phyloP scores from a whole-genome alignment of 2,329 filamentous ascomycete species.

The Sclerotinia borealis region DNA sequence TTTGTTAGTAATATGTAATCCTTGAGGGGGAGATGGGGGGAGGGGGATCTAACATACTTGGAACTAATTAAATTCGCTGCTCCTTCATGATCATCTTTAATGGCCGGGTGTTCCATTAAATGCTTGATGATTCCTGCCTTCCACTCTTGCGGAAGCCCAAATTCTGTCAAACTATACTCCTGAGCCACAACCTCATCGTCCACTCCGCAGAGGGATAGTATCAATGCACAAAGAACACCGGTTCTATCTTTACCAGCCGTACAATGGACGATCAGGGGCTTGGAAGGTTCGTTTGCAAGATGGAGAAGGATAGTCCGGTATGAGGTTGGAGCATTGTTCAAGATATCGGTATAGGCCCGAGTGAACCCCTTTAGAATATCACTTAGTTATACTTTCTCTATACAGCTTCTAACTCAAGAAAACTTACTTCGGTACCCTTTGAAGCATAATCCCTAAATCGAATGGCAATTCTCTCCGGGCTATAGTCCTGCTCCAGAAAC shows the following conservation, averaged over 20 bases:
- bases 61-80: slow-evolving; percentile 40
- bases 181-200: slow-evolving; percentile 51
- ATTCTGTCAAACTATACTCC: slow-evolving; percentile 64
- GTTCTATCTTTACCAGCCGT: slow-evolving; percentile 75
- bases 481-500: slow-evolving; percentile 55
- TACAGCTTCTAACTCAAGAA: neutral
- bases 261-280: slow-evolving; percentile 62
- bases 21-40: neutral
- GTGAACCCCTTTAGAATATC: slow-evolving; percentile 48
- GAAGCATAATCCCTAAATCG: slow-evolving; percentile 55
- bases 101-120: slow-evolving; percentile 44
- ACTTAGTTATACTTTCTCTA: neutral
- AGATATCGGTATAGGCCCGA: slow-evolving; percentile 56
- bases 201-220: slow-evolving; percentile 59
- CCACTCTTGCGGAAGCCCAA: slow-evolving; percentile 48
- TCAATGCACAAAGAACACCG: slow-evolving; percentile 60
- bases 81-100: slow-evolving; percentile 36
- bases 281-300: slow-evolving; percentile 33
- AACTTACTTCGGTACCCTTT: slow-evolving; percentile 32
- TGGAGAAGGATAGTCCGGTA: slow-evolving; percentile 47
- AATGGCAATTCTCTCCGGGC: slow-evolving; percentile 55
- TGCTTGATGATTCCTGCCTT: slow-evolving; percentile 45
- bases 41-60: slow-evolving; percentile 25
- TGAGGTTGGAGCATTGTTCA: slow-evolving; percentile 45
- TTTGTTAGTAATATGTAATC: slow-evolving; percentile 7